Base-by-base conservation (phyloP, 495 filamentous ascomycete species). In the Penicillium mononematosum region DNA sequence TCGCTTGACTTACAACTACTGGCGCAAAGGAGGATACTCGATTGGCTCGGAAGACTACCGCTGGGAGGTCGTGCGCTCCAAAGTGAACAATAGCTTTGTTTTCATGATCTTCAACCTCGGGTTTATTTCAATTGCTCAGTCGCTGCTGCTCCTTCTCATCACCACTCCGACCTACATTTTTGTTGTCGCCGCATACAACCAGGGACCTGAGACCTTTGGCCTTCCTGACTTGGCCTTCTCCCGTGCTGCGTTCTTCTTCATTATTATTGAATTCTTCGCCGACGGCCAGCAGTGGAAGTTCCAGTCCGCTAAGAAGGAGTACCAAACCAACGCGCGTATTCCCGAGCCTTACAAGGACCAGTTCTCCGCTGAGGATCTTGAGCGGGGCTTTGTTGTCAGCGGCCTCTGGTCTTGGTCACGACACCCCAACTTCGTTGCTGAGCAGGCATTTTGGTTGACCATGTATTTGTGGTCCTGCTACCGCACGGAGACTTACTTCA, bases 211-310 rank as follows among this genome's bases (percentile, higher is more conserved):
- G 45, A 39, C 64, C 14, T 81, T 86, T 59, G 75, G 77, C 31
- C 72, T 75, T 2, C 70, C 80, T 20, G 95, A 97, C 69, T 60
- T 88, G 34, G 63, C 84, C 25, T 91, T 90, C 75, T 79, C 88
- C 12, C 77, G 85, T 47, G 68, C 78, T 24, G 74, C 92, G 52
- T 76, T 96, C 51, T 80, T 80, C 44, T 82, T 93, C 36, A 78
- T 98, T 5, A 62, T 91, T 10, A 75, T 88, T 48, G 90, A 94
- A 62, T 86, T 77, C 71, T 81, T 95, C 64, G 90, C 92, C 64
- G 95, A 99, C 67, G 85, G 93, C 59, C 90, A 96, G 68, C 93
- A 97, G 71, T 99, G 95, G 95, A 79, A 82, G 55, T 99, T 83
- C 80, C 92, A 98, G 56, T 64, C 67, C 14, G 94, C 93, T 17